Base-by-base conservation (phyloP, 2,329 filamentous ascomycete species). In the Pyrenochaeta sp. region DNA sequence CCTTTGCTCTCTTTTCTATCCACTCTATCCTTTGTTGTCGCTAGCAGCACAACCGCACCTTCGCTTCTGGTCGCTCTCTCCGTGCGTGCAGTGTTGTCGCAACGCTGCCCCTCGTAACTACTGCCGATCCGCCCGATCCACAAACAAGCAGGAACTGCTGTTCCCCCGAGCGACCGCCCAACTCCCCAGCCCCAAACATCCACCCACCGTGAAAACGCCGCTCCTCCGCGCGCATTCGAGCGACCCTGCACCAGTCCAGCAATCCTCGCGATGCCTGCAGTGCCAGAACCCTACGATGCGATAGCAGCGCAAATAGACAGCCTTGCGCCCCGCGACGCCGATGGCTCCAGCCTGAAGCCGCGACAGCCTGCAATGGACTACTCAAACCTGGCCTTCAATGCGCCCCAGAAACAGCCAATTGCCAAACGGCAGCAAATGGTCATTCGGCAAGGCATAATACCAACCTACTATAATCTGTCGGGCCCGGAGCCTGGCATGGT, bases 401-500 rank as follows among this genome's bases (percentile, higher is more conserved):
- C 59, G 23, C 59, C 63, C 49, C 43, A 49, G 32, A 41, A 44
- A 27, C 54, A 51, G 18, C 39, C 51, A 9, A 43, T 67, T 14
- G 61, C 56, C 39, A 61, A 63, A 50, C 63, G 67, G 18, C 61
- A 66, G 33, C 55, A 63, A 17, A 51, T 64, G 48, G 39, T 57
- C 11, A 48, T 62, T 18, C 62, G 63, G 20, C 60, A 56, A 14
- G 65, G 74, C 51, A 79, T 85, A 56, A 87, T 90, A 62, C 86
- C 87, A 1, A 81, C 84, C 21, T 85, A 85, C 61, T 90, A 90
- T 73, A 78, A 81, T 40, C 78, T 79, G 46, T 75, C 75, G 21
- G 81, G 84, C 5, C 85, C 85, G 0, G 41, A 78, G 0, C 81
- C 86, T 0, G 86, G 84, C 48, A 81, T 81, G 33, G 81, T 89